Evolutionary conservation across 2,329 filamentous ascomycete species (phyloP).

Genomic region (Phyllosticta citriasiana): DNA sequence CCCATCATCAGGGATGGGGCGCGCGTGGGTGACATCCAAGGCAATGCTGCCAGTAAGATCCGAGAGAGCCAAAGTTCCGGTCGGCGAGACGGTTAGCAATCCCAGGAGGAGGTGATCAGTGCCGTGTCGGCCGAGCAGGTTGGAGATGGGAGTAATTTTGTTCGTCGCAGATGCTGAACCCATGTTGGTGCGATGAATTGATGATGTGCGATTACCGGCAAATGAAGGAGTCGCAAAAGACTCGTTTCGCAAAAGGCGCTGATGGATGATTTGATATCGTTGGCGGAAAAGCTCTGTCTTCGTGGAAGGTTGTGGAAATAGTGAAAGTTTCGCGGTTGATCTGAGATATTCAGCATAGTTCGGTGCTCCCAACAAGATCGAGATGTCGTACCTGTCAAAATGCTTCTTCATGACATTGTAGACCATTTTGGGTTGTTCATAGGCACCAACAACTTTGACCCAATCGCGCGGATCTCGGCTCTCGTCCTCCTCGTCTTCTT

Average conservation of each 20-base stretch:
- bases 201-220: conserved; percentile 42
- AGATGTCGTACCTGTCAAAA: conserved; percentile 58
- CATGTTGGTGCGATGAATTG: conserved; percentile 50
- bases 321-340: conserved; percentile 30
- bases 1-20: conserved; percentile 71
- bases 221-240: conserved; percentile 79
- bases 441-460: conserved; percentile 75
- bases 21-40: conserved; percentile 71
- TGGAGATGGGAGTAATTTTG: conserved; percentile 79
- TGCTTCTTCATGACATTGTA: conserved; percentile 80
- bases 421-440: conserved; percentile 68
- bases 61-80: conserved; percentile 70
- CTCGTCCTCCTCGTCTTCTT: conserved; percentile 49
- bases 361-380: not conserved
- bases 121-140: conserved; percentile 66
- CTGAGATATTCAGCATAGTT: conserved; percentile 18
- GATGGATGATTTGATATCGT: conserved; percentile 83
- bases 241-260: conserved; percentile 84
- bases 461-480: conserved; percentile 65
- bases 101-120: conserved; percentile 80
- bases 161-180: conserved; percentile 47
- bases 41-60: conserved; percentile 83
- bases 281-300: conserved; percentile 84
- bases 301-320: conserved; percentile 63
- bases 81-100: conserved; percentile 69